Evolutionary conservation across 176 grass and related monocot genomes (phyloP).

Genomic region (Carex myosuroides): DNA sequence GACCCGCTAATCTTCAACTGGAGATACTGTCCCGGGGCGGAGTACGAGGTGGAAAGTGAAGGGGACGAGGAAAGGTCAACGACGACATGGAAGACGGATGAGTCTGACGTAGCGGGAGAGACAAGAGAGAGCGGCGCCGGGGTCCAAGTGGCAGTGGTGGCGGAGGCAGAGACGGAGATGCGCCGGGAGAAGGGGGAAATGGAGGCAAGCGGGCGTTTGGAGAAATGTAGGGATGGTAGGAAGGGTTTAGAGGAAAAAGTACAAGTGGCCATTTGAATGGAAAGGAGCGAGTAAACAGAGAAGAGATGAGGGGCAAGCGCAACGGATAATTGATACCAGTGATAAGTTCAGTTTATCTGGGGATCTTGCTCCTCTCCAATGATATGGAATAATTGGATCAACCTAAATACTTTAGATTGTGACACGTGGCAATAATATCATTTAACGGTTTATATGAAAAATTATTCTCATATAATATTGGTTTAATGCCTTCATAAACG

Average conservation of each 20-base stretch:
- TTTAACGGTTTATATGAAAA: too few species aligned
- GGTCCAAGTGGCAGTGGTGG: slow-evolving; percentile 50
- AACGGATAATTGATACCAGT: not conserved
- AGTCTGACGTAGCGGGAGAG: slow-evolving; percentile 49
- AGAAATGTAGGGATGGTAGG: not conserved
- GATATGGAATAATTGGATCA: too few species aligned
- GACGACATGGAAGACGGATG: slow-evolving; percentile 68
- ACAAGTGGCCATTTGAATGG: slow-evolving; percentile 10
- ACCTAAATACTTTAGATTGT: too few species aligned
- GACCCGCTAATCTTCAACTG: slow-evolving; percentile 40
- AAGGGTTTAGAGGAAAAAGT: not conserved
- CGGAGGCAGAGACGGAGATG: slow-evolving; percentile 25
- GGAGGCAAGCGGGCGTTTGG: not conserved
- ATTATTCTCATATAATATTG: too few species aligned
- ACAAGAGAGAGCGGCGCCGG: slow-evolving; percentile 43
- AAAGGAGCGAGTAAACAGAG: not conserved
- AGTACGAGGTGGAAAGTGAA: slow-evolving; percentile 45
- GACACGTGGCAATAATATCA: too few species aligned
- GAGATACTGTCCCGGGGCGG: slow-evolving; percentile 73
- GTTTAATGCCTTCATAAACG: too few species aligned
- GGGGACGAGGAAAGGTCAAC: slow-evolving; percentile 47
- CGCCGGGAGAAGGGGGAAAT: slow-evolving; percentile 15
- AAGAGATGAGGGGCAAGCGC: not conserved
- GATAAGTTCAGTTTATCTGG: not conserved
- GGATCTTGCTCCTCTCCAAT: too few species aligned